Percentiles rank a stretch among this genome's conserved stretches.
Evolutionary conservation across 192 early-diverging fungal species (phyloP).

Genomic region (Entomortierella parvispora): DNA sequence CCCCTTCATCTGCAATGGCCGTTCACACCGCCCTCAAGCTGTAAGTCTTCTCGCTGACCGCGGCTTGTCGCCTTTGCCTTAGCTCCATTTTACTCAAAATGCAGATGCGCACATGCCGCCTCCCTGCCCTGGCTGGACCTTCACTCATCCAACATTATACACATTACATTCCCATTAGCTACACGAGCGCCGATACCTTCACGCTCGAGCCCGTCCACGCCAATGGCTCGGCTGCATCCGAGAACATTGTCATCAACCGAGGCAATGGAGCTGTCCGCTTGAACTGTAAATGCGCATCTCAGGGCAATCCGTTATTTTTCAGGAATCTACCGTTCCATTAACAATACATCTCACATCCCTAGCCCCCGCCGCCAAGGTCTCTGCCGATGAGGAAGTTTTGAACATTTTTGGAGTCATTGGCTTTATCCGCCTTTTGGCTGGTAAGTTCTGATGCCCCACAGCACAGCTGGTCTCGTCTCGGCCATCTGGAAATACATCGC

Average conservation of each 20-base stretch:
- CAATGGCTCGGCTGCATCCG: constrained; percentile 57
- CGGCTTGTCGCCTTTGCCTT: too few species aligned
- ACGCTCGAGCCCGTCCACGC: constrained; percentile 64
- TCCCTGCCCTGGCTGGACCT: neutral
- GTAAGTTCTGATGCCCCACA: constrained; percentile 42
- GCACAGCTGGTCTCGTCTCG: too few species aligned
- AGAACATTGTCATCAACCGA: constrained; percentile 71
- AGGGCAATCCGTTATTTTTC: too few species aligned
- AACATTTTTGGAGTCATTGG: constrained; percentile 78
- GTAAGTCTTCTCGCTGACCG: constrained; percentile 18
- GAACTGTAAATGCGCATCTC: constrained; percentile 54
- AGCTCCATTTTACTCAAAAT: neutral
- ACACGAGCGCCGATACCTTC: constrained; percentile 65
- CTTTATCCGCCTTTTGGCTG: constrained; percentile 73
- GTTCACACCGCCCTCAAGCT: constrained; percentile 37
- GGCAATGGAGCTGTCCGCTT: constrained; percentile 56
- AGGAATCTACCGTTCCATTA: neutral
- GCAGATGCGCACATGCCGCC: neutral
- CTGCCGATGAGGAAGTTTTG: constrained; percentile 64
- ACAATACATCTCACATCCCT: neutral
- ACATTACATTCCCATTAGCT: constrained; percentile 32
- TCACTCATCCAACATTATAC: neutral
- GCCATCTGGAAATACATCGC: too few species aligned
- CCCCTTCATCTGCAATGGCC: constrained; percentile 17
- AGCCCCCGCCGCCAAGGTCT: constrained; percentile 46